Conservation (phyloP, 306 rosid genomes). For the Cucurbita argyrosperma region DNA sequence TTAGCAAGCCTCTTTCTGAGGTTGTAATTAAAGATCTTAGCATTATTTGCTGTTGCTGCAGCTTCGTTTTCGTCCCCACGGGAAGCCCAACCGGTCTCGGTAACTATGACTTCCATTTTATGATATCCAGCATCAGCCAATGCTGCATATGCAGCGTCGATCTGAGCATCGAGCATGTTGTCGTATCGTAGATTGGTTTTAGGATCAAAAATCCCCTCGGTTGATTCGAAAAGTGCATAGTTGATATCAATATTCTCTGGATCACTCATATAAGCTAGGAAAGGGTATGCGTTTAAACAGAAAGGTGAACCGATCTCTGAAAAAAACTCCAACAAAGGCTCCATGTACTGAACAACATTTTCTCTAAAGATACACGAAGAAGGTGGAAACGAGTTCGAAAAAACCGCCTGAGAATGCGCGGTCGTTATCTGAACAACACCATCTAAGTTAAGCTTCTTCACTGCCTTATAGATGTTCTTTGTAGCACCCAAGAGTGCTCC, state of each 20-base stretch:
- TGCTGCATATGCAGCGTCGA: slow-evolving; percentile 88
- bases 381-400: slow-evolving; percentile 68
- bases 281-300: slow-evolving; percentile 90
- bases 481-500: slow-evolving; percentile 63
- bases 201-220: slow-evolving; percentile 55
- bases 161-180: slow-evolving; percentile 98
- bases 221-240: slow-evolving; percentile 75
- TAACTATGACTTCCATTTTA: slow-evolving; percentile 78
- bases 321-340: slow-evolving; percentile 74
- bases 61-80: slow-evolving; percentile 48
- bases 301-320: slow-evolving; percentile 79
- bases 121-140: slow-evolving; percentile 60
- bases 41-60: slow-evolving; percentile 60
- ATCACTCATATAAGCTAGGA: slow-evolving; percentile 42
- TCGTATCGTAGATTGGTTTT: slow-evolving; percentile 63
- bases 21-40: slow-evolving; percentile 78
- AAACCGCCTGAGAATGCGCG: slow-evolving; percentile 67
- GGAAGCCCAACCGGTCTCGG: slow-evolving; percentile 99
- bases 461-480: slow-evolving; percentile 64
- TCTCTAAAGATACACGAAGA: slow-evolving; percentile 68
- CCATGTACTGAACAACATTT: slow-evolving; percentile 58
- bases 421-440: slow-evolving; percentile 57
- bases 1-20: slow-evolving; percentile 83
- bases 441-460: slow-evolving; percentile 37
- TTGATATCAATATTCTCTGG: slow-evolving; percentile 71